Evolutionary conservation across 2,329 filamentous ascomycete species (phyloP), one percentile per base, ranked within the genome.

Genomic region (Aspergillus sp.): DNA sequence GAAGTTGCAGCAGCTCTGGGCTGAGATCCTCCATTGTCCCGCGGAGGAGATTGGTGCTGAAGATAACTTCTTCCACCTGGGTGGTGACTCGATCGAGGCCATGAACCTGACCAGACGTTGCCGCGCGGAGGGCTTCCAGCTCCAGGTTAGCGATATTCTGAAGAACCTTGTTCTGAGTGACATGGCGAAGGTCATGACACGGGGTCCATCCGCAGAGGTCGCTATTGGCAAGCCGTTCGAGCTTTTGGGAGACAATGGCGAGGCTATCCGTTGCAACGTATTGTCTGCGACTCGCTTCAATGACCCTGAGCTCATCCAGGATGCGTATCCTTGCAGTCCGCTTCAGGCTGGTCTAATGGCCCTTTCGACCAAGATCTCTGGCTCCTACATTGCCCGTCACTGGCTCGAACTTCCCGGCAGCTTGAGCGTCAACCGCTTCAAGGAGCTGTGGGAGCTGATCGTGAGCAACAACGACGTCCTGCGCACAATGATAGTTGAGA

Each of bases 381-480:
- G 69, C 10, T 67, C 70, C 3, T 76, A 77, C 41, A 64, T 73
- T 17, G 69, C 69, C 4, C 70, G 72, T 35, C 67, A 69, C 41
- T 56, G 71, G 3, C 54, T 71, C 7, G 54, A 60, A 6, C 58
- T 76, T 1, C 60, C 63, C 0, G 22, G 40, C 3, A 47, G 59
- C 6, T 50, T 73, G 3, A 62, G 70, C 33, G 26, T 72, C 4
- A 53, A 49, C 3, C 63, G 64, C n/a, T 70, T 75, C 60, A 70
- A 67, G 50, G 53, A 62, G 10, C 67, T 70, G 2, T 77, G 73
- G 72, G 60, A 72, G 35, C 57, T 56, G 13, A 63, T 69, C 2
- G 64, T 72, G 1, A 49, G 61, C 5, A 64, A 66, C 19, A 61
- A 66, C 16, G 65, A 68, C 17, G 70, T 76, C 14, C 61, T 78